A percentile compares a stretch with the other conserved stretches of the same genome.
Evolutionary conservation across 495 filamentous ascomycete species (phyloP).

Genomic region (Penicillium manginii): DNA sequence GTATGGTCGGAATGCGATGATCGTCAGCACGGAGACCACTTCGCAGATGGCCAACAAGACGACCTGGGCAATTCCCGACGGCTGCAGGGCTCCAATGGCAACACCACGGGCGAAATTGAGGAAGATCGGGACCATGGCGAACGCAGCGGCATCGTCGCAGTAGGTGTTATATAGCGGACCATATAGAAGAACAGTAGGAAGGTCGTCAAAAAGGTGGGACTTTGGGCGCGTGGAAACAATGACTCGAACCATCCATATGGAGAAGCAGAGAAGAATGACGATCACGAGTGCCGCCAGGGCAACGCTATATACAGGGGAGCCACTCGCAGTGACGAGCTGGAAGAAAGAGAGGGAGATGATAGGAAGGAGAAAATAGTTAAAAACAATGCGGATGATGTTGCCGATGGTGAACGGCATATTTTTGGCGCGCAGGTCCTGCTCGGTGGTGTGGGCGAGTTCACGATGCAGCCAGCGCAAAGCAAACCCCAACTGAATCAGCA

Average conservation of each 20-base stretch:
- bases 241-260: constrained; percentile 76
- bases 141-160: constrained; percentile 83
- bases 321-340: constrained; percentile 76
- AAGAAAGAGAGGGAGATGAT: constrained; percentile 86
- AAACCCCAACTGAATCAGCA: constrained; percentile 80
- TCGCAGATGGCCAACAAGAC: constrained; percentile 92
- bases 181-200: constrained; percentile 85
- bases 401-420: constrained; percentile 93
- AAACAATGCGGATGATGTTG: constrained; percentile 83
- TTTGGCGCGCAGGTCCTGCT: constrained; percentile 86
- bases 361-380: constrained; percentile 89
- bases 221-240: constrained; percentile 81
- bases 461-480: constrained; percentile 73
- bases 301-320: constrained; percentile 69
- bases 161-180: constrained; percentile 99
- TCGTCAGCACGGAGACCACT: constrained; percentile 83
- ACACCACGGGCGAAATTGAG: constrained; percentile 84
- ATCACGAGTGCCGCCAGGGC: constrained; percentile 75
- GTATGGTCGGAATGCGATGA: constrained; percentile 89
- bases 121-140: constrained; percentile 82
- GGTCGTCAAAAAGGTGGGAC: constrained; percentile 87
- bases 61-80: constrained; percentile 88
- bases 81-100: constrained; percentile 89
- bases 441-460: constrained; percentile 66
- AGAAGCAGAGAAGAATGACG: constrained; percentile 68